Conservation (phyloP, 495 filamentous ascomycete species). For the Pseudoneurospora amorphoporcata region DNA sequence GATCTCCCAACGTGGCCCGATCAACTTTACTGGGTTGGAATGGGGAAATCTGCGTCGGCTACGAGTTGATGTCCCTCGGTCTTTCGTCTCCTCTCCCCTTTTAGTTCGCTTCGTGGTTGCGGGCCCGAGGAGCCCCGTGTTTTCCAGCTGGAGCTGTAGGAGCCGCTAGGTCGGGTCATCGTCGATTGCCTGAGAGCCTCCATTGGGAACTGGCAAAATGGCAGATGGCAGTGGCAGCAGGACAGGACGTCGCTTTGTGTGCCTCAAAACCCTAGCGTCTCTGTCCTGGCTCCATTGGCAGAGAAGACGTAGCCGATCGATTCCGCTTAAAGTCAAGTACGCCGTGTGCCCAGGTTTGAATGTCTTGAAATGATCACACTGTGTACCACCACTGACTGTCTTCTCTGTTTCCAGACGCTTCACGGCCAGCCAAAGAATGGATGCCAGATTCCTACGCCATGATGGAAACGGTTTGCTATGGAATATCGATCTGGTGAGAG, state of each 20-base stretch:
- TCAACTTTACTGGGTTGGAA: not conserved
- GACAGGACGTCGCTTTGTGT: not conserved
- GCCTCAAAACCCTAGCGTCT: not conserved
- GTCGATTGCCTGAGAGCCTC: not conserved
- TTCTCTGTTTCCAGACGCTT: not conserved
- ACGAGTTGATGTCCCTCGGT: not conserved
- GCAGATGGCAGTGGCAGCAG: not conserved
- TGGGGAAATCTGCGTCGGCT: not conserved
- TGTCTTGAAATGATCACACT: not conserved
- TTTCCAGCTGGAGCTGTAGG: not conserved
- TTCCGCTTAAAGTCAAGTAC: not conserved
- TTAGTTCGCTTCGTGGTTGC: not conserved
- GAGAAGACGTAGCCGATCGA: not conserved
- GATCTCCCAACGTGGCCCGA: not conserved
- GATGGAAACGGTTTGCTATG: not conserved
- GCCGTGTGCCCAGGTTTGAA: not conserved
- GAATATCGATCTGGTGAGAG: not conserved
- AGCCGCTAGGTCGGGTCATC: not conserved
- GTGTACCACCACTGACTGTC: not conserved
- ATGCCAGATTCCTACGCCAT: not conserved
- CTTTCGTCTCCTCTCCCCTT: not conserved
- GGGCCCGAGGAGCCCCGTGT: not conserved
- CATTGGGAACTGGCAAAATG: not conserved
- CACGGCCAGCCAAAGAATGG: not conserved
- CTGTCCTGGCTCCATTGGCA: not conserved